phyloP scores from a whole-genome alignment of 2,329 filamentous ascomycete genomes.

The Tothia fuscella region DNA sequence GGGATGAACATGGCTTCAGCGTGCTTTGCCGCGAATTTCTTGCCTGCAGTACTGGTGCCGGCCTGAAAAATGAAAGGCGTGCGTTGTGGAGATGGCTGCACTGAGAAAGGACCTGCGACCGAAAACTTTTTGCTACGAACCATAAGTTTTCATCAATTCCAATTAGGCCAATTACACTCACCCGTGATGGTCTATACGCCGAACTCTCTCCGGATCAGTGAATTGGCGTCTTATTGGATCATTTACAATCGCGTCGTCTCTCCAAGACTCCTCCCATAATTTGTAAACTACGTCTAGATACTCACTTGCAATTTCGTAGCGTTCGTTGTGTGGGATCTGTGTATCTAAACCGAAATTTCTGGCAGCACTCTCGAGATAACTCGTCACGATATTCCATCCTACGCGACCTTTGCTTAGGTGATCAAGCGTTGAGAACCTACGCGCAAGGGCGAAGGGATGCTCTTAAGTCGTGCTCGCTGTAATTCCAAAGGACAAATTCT shows the following conservation, averaged over 20 bases:
- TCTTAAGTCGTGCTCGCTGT: slow-evolving; percentile 27
- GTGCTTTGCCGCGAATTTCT: slow-evolving; percentile 33
- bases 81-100: slow-evolving; percentile 43
- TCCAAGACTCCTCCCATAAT: slow-evolving; percentile 43
- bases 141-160: slow-evolving; percentile 37
- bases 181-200: slow-evolving; percentile 48
- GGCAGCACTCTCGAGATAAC: slow-evolving; percentile 25
- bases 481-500: slow-evolving; percentile 29
- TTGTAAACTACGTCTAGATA: slow-evolving; percentile 47
- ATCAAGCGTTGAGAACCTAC: slow-evolving; percentile 25
- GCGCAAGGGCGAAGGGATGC: slow-evolving; percentile 23
- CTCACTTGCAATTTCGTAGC: slow-evolving; percentile 50
- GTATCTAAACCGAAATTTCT: slow-evolving; percentile 38
- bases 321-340: slow-evolving; percentile 48
- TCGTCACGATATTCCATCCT: slow-evolving; percentile 30
- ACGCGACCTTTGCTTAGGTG: slow-evolving; percentile 26
- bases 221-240: slow-evolving; percentile 35
- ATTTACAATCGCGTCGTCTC: slow-evolving; percentile 42
- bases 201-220: slow-evolving; percentile 45
- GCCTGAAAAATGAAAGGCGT: slow-evolving; percentile 45
- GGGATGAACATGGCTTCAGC: slow-evolving; percentile 36
- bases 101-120: slow-evolving; percentile 33
- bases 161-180: slow-evolving; percentile 31
- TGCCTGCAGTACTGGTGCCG: slow-evolving; percentile 34
- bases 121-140: slow-evolving; percentile 46